Percentiles rank a stretch among this genome's conserved stretches.
Conservation (phyloP, 129 eudicot species). For the Rutidosis leptorrhynchoides region DNA sequence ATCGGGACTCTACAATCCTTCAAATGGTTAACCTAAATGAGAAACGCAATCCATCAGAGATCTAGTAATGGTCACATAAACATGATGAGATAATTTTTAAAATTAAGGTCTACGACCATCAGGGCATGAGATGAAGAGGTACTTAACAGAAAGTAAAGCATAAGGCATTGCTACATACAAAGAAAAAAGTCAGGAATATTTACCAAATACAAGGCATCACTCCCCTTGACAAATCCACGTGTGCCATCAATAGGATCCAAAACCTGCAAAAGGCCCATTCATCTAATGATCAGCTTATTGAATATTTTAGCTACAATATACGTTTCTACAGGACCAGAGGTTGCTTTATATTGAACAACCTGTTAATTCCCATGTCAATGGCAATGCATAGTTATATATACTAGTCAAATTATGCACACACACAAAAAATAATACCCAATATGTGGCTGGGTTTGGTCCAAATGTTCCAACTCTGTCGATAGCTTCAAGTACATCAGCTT, state of each 20-base stretch:
- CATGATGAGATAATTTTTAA: neutral
- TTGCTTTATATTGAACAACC: neutral
- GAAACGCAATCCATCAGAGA: neutral
- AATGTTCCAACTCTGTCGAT: slow-evolving; percentile 93
- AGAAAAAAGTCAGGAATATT: slow-evolving; percentile 26
- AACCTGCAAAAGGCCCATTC: slow-evolving; percentile 48
- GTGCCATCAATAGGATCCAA: slow-evolving; percentile 99
- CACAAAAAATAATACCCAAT: slow-evolving; percentile 62
- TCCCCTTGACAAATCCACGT: slow-evolving; percentile 83
- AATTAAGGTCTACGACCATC: neutral
- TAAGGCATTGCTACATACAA: slow-evolving; percentile 5
- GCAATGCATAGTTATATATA: too few species aligned
- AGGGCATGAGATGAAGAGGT: neutral
- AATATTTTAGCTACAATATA: neutral
- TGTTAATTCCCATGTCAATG: too few species aligned
- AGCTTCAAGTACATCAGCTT: slow-evolving; percentile 68
- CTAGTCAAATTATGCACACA: neutral
- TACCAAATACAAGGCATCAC: slow-evolving; percentile 88
- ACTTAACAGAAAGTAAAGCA: neutral
- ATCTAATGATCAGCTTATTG: neutral
- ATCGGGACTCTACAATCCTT: too few species aligned
- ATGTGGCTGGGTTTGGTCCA: slow-evolving; percentile 78
- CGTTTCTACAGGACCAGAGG: neutral
- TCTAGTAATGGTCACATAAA: neutral
- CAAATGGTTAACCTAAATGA: neutral